phyloP scores from a whole-genome alignment of 75 land plant genomes.

The Selaginella tamariscina region DNA sequence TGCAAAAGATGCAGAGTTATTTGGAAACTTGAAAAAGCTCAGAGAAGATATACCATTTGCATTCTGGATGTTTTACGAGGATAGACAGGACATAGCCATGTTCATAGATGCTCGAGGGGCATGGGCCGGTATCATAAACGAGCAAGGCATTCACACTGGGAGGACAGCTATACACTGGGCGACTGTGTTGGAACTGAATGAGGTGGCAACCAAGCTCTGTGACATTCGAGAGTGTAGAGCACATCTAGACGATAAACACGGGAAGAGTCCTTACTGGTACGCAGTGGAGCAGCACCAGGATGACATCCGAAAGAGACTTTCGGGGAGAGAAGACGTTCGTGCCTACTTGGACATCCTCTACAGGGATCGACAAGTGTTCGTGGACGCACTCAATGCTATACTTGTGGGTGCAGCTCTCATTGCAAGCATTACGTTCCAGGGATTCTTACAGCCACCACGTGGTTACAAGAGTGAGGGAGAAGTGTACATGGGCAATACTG shows the following conservation, averaged over 20 bases:
- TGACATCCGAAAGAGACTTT: constrained; percentile 14
- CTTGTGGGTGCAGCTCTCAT: constrained; percentile 21
- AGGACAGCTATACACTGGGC: constrained; percentile 15
- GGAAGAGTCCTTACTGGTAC: neutral
- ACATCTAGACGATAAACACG: neutral
- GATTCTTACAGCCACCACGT: constrained; percentile 18
- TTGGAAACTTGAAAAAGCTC: neutral
- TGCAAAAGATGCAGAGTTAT: neutral
- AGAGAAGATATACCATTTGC: neutral
- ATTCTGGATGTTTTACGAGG: neutral
- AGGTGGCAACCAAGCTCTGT: constrained; percentile 9
- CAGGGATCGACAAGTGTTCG: constrained; percentile 19
- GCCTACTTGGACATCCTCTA: constrained; percentile 15
- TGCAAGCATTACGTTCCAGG: constrained; percentile 17
- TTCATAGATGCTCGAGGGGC: constrained; percentile 4
- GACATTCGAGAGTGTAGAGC: neutral
- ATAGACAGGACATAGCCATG: constrained; percentile 7
- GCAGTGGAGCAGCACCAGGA: neutral
- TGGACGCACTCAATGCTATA: constrained; percentile 19
- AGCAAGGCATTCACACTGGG: neutral
- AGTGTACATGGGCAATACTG: neutral
- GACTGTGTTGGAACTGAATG: neutral
- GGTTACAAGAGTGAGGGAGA: constrained; percentile 5
- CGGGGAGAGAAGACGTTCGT: constrained; percentile 7
- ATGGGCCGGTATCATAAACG: neutral